phyloP scores from a whole-genome alignment of 176 grass and related monocot genomes.

The Cymbopogon citratus region DNA sequence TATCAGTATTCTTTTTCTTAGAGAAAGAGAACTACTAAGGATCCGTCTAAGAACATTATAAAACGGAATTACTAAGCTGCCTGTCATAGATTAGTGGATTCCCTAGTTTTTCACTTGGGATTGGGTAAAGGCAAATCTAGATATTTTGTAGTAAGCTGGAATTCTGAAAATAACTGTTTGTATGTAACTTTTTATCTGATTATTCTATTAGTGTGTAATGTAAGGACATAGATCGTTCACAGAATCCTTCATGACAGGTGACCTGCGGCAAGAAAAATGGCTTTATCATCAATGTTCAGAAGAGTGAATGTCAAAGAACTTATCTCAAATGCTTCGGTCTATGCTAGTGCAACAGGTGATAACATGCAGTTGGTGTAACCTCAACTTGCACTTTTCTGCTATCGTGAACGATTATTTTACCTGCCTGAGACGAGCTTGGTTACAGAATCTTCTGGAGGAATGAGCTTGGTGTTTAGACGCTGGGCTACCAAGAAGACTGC shows the following conservation, averaged over 20 bases:
- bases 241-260: conserved; percentile 14
- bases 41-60: not conserved
- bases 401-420: not conserved
- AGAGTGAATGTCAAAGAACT: conserved; percentile 70
- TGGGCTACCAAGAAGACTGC: conserved; percentile 89
- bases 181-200: not conserved
- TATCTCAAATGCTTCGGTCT: conserved; percentile 53
- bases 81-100: not conserved
- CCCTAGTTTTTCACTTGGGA: not conserved
- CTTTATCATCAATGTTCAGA: conserved; percentile 51
- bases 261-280: conserved; percentile 20
- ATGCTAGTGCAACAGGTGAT: conserved; percentile 46
- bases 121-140: not conserved
- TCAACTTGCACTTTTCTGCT: not conserved
- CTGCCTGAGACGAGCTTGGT: conserved; percentile 1
- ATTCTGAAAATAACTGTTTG: not conserved
- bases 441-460: conserved; percentile 60
- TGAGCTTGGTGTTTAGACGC: conserved; percentile 62
- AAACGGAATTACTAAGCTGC: not conserved
- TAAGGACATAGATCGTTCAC: not conserved
- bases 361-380: not conserved
- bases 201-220: not conserved
- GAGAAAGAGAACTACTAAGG: not conserved
- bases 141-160: not conserved
- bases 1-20: not conserved